These are phyloP conservation scores for Calocybe gangraenosa DNA, from an alignment of 768 basidiomycete genomes.

Conservation along the genomic window DNA sequence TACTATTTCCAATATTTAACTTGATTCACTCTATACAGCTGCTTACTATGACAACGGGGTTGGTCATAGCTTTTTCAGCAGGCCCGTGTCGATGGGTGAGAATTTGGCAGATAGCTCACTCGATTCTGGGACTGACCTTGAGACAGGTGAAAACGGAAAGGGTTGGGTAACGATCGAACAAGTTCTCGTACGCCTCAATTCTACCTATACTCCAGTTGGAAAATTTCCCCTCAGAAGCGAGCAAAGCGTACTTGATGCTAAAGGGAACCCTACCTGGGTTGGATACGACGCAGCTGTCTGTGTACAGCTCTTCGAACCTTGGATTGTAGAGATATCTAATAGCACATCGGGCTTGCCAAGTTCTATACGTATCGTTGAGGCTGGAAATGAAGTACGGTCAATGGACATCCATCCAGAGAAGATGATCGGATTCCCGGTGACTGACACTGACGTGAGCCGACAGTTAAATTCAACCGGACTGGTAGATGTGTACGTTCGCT, in stretches of 20 bases:
- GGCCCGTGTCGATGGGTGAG: slow-evolving; percentile 24
- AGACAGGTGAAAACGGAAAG: slow-evolving; percentile 23
- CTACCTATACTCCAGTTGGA: slow-evolving; percentile 28
- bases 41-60: slow-evolving; percentile 31
- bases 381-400: slow-evolving; percentile 23
- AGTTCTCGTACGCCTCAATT: slow-evolving; percentile 32
- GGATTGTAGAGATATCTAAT: slow-evolving; percentile 35
- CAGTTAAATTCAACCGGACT: slow-evolving; percentile 26
- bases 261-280: slow-evolving; percentile 27
- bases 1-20: neutral
- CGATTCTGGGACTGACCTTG: neutral
- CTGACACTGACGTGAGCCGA: slow-evolving; percentile 17
- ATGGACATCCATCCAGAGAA: slow-evolving; percentile 16
- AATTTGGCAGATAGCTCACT: neutral
- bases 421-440: slow-evolving; percentile 17
- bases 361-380: slow-evolving; percentile 27
- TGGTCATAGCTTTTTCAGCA: slow-evolving; percentile 20
- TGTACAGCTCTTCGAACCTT: slow-evolving; percentile 36
- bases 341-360: slow-evolving; percentile 26
- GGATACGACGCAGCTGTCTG: slow-evolving; percentile 38
- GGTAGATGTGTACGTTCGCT: slow-evolving; percentile 20
- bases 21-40: slow-evolving; percentile 15
- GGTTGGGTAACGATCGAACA: slow-evolving; percentile 32
- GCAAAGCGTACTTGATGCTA: slow-evolving; percentile 16
- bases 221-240: slow-evolving; percentile 19